Evolutionary conservation across 129 eudicot species (phyloP).

Genomic region (Dittrichia graveolens): DNA sequence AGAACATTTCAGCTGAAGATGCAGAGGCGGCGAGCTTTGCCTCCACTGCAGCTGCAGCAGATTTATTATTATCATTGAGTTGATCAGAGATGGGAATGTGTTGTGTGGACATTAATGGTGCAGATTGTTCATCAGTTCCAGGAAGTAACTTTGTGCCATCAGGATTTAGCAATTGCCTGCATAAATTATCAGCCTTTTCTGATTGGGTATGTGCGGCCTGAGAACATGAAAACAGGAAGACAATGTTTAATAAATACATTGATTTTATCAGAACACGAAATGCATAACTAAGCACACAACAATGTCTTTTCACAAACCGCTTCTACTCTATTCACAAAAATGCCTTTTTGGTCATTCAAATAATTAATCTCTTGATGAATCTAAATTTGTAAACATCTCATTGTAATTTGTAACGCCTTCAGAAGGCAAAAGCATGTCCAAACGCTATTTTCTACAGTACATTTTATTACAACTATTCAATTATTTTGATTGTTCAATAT

Average conservation of each 20-base stretch:
- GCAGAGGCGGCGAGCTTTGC: conserved; percentile 92
- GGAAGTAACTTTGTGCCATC: conserved; percentile 29
- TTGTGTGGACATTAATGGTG: conserved; percentile 56
- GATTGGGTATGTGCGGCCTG: conserved; percentile 79
- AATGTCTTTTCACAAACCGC: no score
- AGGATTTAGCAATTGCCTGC: conserved; percentile 47
- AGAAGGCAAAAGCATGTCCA: no score
- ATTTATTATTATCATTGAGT: conserved; percentile 60
- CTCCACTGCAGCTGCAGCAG: conserved; percentile 90
- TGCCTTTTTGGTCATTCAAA: no score
- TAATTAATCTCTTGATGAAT: no score
- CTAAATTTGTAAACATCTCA: no score
- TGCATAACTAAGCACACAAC: no score
- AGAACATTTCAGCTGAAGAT: conserved; percentile 86
- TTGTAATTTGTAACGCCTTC: no score
- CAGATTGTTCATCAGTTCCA: conserved; percentile 46
- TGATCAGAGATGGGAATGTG: conserved; percentile 23
- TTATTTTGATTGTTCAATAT: no score
- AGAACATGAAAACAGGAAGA: background rate
- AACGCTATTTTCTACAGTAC: no score
- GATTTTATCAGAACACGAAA: no score
- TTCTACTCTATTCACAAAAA: no score
- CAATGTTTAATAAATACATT: background rate
- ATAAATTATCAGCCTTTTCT: conserved; percentile 54
- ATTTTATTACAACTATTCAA: no score